Percentiles rank a stretch among this genome's conserved stretches.
phyloP scores from a whole-genome alignment of 768 basidiomycete species.

The Panaeolus papilionaceus region DNA sequence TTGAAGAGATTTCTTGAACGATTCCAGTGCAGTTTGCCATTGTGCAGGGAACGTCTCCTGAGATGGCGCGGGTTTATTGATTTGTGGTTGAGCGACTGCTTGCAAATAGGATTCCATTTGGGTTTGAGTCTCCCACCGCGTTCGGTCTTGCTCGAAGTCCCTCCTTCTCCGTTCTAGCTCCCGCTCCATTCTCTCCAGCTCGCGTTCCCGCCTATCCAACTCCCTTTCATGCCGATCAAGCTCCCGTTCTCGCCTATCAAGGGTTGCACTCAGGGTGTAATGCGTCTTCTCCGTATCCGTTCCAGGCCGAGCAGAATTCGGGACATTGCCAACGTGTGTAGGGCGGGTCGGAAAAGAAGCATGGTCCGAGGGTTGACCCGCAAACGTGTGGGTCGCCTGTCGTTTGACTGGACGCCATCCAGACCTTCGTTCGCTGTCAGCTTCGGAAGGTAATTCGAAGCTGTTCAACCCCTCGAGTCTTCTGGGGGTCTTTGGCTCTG shows the following conservation, averaged over 20 bases:
- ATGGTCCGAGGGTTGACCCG: not conserved
- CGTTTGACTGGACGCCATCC: slow-evolving; percentile 8
- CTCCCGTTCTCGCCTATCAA: slow-evolving; percentile 31
- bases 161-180: slow-evolving; percentile 24
- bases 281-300: not conserved
- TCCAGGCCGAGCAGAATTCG: not conserved
- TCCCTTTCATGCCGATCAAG: slow-evolving; percentile 31
- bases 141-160: slow-evolving; percentile 25
- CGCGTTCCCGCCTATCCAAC: slow-evolving; percentile 15
- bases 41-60: slow-evolving; percentile 17
- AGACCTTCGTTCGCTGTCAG: slow-evolving; percentile 2
- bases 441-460: not conserved
- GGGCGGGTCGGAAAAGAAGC: not conserved
- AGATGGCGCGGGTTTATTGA: not conserved
- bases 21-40: slow-evolving; percentile 24
- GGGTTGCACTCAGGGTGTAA: not conserved
- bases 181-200: slow-evolving; percentile 24
- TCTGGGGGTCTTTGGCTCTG: slow-evolving; percentile 1
- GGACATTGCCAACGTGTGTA: not conserved
- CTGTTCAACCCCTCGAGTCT: not conserved
- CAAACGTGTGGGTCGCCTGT: slow-evolving; percentile 1
- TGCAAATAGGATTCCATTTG: not conserved
- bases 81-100: not conserved
- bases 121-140: slow-evolving; percentile 16
- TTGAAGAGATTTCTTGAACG: slow-evolving; percentile 21